phyloP scores from a whole-genome alignment of 2,329 filamentous ascomycete genomes.

The Balansia obtecta region DNA sequence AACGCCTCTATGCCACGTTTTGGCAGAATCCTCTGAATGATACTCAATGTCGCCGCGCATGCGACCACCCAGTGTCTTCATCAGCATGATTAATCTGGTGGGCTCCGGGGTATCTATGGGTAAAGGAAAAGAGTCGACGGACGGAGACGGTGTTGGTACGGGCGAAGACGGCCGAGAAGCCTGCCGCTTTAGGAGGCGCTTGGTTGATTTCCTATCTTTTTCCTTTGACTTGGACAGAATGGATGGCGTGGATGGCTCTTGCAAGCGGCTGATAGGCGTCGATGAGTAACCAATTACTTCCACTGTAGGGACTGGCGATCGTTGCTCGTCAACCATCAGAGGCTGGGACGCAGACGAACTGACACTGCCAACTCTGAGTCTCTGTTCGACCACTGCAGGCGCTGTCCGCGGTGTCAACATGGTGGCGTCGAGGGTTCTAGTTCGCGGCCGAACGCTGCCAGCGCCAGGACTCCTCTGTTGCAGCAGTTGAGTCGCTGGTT shows the following conservation, averaged over 20 bases:
- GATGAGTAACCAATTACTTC: conserved; percentile 32
- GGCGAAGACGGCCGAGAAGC: conserved; percentile 48
- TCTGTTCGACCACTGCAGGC: conserved; percentile 31
- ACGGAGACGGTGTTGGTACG: conserved; percentile 38
- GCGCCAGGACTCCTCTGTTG: conserved; percentile 21
- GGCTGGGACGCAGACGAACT: conserved; percentile 47
- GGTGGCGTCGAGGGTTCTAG: conserved; percentile 45
- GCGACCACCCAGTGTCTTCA: conserved; percentile 64
- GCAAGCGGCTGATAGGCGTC: conserved; percentile 21
- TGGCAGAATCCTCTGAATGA: conserved; percentile 41
- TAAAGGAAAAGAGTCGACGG: conserved; percentile 45
- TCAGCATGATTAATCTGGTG: conserved; percentile 59
- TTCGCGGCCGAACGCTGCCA: conserved; percentile 35
- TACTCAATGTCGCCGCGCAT: conserved; percentile 74
- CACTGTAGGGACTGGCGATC: conserved; percentile 24
- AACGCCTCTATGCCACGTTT: conserved; percentile 57
- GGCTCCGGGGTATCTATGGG: conserved; percentile 55
- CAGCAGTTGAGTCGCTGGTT: conserved; percentile 9
- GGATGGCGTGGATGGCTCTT: conserved; percentile 18
- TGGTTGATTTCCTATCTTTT: conserved; percentile 32
- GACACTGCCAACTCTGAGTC: conserved; percentile 58
- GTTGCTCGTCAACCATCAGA: conserved; percentile 37
- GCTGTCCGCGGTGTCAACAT: conserved; percentile 33
- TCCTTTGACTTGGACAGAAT: conserved; percentile 4
- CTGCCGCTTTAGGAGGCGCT: conserved; percentile 42